phyloP scores from a whole-genome alignment of 805 yeast genomes.

The Kazachstania kunashirensis region DNA sequence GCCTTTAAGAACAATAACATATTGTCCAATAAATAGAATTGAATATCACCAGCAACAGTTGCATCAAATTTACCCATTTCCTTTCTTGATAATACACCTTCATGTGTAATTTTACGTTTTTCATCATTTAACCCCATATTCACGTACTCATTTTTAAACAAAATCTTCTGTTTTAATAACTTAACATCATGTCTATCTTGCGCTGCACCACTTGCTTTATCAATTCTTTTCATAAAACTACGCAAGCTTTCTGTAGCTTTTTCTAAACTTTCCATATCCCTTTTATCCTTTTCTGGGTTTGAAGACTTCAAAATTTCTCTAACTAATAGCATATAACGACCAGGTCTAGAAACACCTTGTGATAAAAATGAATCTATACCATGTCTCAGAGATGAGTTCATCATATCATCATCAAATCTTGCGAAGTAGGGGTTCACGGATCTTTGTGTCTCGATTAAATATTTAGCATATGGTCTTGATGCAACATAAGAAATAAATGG shows the following conservation, averaged over 20 bases:
- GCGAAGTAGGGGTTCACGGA: slow-evolving; percentile 84
- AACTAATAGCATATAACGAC: slow-evolving; percentile 79
- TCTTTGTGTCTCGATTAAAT: slow-evolving; percentile 89
- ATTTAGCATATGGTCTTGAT: slow-evolving; percentile 88
- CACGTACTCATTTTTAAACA: slow-evolving; percentile 74
- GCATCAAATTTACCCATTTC: slow-evolving; percentile 24
- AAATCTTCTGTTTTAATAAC: slow-evolving; percentile 74
- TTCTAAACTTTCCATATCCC: slow-evolving; percentile 40
- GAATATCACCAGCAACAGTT: slow-evolving; percentile 51
- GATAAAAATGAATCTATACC: slow-evolving; percentile 89
- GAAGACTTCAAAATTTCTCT: slow-evolving; percentile 79
- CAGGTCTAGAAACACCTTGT: slow-evolving; percentile 93
- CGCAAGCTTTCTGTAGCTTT: slow-evolving; percentile 69
- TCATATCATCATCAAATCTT: slow-evolving; percentile 84
- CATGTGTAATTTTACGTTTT: slow-evolving; percentile 53
- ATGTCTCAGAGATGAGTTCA: slow-evolving; percentile 43
- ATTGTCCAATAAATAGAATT: slow-evolving; percentile 80
- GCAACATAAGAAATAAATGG: slow-evolving; percentile 93
- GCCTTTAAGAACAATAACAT: slow-evolving; percentile 76
- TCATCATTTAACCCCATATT: slow-evolving; percentile 80
- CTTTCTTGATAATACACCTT: slow-evolving; percentile 29
- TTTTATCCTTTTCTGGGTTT: slow-evolving; percentile 57
- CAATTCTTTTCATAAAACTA: slow-evolving; percentile 59
- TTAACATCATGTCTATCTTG: slow-evolving; percentile 86
- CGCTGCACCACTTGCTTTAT: slow-evolving; percentile 85